Percentiles rank a stretch among this genome's conserved stretches.
Evolutionary conservation across 164 flowering plant genomes (phyloP).

Genomic region (Macadamia tetraphylla): DNA sequence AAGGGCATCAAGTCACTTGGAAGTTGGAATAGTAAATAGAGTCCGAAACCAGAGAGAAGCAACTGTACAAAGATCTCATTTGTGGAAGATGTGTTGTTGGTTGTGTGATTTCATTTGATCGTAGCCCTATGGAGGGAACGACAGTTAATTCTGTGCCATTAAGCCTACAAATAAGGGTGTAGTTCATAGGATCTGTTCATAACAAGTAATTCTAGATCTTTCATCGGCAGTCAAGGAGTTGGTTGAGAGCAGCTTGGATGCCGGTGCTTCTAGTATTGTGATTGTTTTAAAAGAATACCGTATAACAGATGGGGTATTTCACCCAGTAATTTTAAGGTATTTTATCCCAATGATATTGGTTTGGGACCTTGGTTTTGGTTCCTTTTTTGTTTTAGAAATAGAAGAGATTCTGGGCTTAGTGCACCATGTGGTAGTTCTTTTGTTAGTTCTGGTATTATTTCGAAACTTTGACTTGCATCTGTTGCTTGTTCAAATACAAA

Average conservation of each 20-base stretch:
- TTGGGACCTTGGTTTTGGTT: background rate
- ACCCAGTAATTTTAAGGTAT: conserved; percentile 77
- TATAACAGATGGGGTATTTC: conserved; percentile 92
- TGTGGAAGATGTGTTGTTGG: background rate
- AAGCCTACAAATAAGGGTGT: conserved; percentile 64
- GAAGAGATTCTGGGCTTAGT: background rate
- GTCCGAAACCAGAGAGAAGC: no score
- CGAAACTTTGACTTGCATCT: background rate
- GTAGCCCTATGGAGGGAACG: conserved; percentile 24
- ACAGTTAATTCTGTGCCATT: conserved; percentile 33
- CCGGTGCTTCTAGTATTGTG: conserved; percentile 86
- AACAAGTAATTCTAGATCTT: conserved; percentile 89
- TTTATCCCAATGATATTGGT: background rate
- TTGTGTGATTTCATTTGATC: conserved; percentile 7
- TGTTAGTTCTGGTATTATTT: background rate
- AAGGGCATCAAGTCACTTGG: no score
- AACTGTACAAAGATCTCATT: no score
- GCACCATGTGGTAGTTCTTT: background rate
- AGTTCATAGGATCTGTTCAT: conserved; percentile 83
- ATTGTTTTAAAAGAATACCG: conserved; percentile 62
- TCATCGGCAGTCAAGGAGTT: conserved; percentile 96
- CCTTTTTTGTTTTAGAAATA: background rate
- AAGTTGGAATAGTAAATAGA: no score
- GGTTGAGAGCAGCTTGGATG: conserved; percentile 99
- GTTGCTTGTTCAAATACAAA: background rate